Evolutionary conservation across 371 early-diverging fungal species (phyloP), one percentile per base, ranked within the genome.

Genomic region (Actinomortierella ambigua): DNA sequence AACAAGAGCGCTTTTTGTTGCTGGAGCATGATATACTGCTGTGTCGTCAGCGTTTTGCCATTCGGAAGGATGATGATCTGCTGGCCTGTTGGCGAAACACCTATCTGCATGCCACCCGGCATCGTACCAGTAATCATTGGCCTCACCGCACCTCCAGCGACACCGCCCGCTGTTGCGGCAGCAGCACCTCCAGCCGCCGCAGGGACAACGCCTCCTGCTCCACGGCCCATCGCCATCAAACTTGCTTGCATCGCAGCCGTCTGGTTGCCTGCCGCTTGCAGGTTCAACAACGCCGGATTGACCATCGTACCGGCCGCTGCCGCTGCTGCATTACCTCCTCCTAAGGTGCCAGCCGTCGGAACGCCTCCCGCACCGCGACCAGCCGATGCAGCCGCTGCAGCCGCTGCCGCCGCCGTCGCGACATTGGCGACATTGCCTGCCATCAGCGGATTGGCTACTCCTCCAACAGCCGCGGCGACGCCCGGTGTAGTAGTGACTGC

Each of bases 1-100:
- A 48, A 22, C 22, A 48, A 18, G 3, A 22, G 20, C 18, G 11
- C 24, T 22, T 48, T 48, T 22, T 9, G 11, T 17, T 53, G 47
- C 42, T 49, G 48, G 34, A 50, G 29, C 43, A 61, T 61, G 14
- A 61, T 52, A 42, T 57, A 58, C 24, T 68, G 68, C 20, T 53
- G 50, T 8, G 59, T 44, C 0, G 69, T 61, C 22, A 64, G 55
- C 47, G 60, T 42, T 18, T 48, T 26, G 18, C 69, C 69, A n/a
- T 60, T 63, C 23, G 69, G 63, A 34, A 69, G 23, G 22, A 63
- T 42, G 23, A 60, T 52, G 39, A 69, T 57, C 20, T 63, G 69
- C 24, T 69, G 63, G 4, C 69, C 63, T 13, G 61, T 50, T 7
- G 68, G 63, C 9, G 62, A 59, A 20, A 63, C 51, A 3, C 54